phyloP scores from a whole-genome alignment of 1,284 basidiomycete genomes.

The Vanrija sp. region DNA sequence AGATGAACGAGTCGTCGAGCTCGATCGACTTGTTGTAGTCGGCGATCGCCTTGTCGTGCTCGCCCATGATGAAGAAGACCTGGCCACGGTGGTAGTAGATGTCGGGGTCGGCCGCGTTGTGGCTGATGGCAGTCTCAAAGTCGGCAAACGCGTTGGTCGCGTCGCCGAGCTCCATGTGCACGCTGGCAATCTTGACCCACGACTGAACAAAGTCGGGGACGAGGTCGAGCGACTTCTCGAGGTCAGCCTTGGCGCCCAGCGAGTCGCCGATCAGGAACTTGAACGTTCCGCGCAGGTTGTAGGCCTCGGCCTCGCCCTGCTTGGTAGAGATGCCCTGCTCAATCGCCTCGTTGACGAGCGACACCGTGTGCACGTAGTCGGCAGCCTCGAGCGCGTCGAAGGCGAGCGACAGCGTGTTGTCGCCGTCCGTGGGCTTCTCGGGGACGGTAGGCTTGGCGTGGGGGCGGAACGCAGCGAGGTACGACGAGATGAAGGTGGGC shows the following conservation, averaged over 20 bases:
- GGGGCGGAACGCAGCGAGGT: slow-evolving; percentile 93
- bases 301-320: slow-evolving; percentile 74
- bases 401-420: slow-evolving; percentile 75
- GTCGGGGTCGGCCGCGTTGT: slow-evolving; percentile 83
- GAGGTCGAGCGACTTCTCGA: slow-evolving; percentile 72
- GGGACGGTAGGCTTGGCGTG: slow-evolving; percentile 69
- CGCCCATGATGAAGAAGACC: slow-evolving; percentile 94
- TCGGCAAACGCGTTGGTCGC: slow-evolving; percentile 77
- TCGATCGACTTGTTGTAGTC: slow-evolving; percentile 87
- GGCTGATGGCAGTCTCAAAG: slow-evolving; percentile 83
- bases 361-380: slow-evolving; percentile 81
- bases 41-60: slow-evolving; percentile 77
- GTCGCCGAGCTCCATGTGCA: slow-evolving; percentile 91
- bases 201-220: slow-evolving; percentile 78
- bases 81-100: slow-evolving; percentile 99
- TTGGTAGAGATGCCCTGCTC: slow-evolving; percentile 81
- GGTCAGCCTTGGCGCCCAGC: slow-evolving; percentile 75
- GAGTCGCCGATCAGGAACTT: slow-evolving; percentile 91
- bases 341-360: slow-evolving; percentile 78
- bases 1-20: slow-evolving; percentile 61
- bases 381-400: slow-evolving; percentile 78
- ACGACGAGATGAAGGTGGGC: slow-evolving; percentile 88
- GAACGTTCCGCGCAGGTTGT: slow-evolving; percentile 94
- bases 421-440: slow-evolving; percentile 71
- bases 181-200: slow-evolving; percentile 95